Conservation (phyloP, 225 moss, liverwort and hornwort genomes). For the Anthoceros angustus region DNA sequence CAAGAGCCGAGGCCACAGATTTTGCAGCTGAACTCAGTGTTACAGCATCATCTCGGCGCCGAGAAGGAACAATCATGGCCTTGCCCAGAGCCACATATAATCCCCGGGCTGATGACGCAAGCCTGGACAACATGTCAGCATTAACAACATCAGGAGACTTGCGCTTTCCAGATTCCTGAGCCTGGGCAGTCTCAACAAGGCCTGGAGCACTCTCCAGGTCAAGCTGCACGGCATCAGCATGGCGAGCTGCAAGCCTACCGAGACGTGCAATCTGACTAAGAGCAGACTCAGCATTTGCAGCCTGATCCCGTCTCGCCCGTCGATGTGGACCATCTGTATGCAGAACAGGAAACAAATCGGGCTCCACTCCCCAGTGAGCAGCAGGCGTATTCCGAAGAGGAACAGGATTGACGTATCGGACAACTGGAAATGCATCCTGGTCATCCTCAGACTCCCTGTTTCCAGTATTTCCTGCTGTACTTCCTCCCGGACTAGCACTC, state of each 20-base stretch:
- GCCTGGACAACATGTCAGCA: constrained; percentile 79
- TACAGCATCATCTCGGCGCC: constrained; percentile 74
- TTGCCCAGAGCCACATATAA: constrained; percentile 85
- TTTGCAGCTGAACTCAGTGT: constrained; percentile 62
- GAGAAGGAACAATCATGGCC: constrained; percentile 83
- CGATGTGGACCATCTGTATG: constrained; percentile 75
- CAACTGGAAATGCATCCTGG: constrained; percentile 58
- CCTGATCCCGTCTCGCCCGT: constrained; percentile 63
- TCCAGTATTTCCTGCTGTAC: constrained; percentile 45
- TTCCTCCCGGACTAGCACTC: constrained; percentile 41
- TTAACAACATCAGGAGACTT: constrained; percentile 74
- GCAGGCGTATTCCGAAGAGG: constrained; percentile 60
- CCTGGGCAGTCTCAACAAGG: constrained; percentile 42
- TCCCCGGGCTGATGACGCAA: constrained; percentile 53
- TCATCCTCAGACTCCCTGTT: constrained; percentile 80
- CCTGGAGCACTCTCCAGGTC: constrained; percentile 47
- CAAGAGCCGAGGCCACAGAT: constrained; percentile 63
- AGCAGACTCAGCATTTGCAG: constrained; percentile 44
- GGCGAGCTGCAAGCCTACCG: constrained; percentile 58
- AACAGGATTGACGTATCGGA: constrained; percentile 78
- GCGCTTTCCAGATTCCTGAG: constrained; percentile 44
- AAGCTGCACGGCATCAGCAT: constrained; percentile 48
- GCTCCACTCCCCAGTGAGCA: constrained; percentile 90
- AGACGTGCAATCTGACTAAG: constrained; percentile 80
- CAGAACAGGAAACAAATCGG: constrained; percentile 69